Conservation (phyloP, 2,329 filamentous ascomycete species). For the Zymoseptoria crescenta region DNA sequence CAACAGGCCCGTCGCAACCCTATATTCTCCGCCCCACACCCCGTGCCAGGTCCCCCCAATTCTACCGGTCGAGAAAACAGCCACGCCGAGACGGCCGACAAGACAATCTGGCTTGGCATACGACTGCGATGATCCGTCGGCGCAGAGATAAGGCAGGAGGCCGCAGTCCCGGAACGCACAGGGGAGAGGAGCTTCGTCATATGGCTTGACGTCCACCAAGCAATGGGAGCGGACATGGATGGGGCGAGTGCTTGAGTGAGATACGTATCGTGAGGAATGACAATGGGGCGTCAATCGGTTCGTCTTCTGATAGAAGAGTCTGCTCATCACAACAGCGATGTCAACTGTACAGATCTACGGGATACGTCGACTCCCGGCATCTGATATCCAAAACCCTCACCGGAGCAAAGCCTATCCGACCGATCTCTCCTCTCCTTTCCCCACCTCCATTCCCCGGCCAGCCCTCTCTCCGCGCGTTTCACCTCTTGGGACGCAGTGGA, state of each 20-base stretch:
- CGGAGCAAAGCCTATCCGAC: background rate
- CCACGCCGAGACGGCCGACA: background rate
- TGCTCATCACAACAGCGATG: too few species aligned
- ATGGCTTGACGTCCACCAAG: background rate
- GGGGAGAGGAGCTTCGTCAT: background rate
- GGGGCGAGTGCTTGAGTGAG: background rate
- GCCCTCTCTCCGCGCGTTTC: background rate
- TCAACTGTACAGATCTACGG: too few species aligned
- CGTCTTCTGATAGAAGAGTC: background rate
- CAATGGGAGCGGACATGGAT: background rate
- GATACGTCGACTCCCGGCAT: background rate
- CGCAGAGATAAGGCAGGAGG: background rate
- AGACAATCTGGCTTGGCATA: background rate
- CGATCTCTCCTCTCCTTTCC: background rate
- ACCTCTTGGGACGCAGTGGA: background rate
- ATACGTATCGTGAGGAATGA: background rate
- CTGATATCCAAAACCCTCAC: background rate
- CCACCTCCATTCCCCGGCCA: background rate
- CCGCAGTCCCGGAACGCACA: background rate
- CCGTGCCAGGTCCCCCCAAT: background rate
- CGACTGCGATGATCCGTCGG: background rate
- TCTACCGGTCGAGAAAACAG: background rate
- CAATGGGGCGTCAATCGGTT: background rate
- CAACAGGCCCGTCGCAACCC: background rate
- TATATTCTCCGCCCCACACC: too few species aligned